Conservation (phyloP, 2,329 filamentous ascomycete genomes). For the Botrytis byssoidea region DNA sequence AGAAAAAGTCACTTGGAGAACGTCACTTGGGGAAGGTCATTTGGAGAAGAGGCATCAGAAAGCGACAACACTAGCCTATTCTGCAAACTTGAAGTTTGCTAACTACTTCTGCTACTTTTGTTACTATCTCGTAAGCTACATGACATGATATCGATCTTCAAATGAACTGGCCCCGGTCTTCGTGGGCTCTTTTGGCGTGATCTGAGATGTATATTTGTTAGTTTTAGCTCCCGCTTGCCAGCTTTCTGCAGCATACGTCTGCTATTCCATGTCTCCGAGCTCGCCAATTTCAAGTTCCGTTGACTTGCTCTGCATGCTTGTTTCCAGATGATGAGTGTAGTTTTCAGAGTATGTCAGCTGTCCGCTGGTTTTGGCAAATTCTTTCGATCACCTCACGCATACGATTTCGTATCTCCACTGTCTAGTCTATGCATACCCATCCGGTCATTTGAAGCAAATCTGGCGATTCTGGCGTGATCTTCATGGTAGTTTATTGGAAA, state of each 20-base stretch:
- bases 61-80: not conserved
- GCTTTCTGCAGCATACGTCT: not conserved
- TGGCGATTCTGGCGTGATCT: not conserved
- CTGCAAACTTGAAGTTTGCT: not conserved
- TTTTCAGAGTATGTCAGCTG: not conserved
- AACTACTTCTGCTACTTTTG: not conserved
- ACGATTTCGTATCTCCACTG: not conserved
- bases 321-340: accelerated
- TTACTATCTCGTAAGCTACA: not conserved
- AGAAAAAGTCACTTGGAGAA: not conserved
- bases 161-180: not conserved
- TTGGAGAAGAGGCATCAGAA: not conserved
- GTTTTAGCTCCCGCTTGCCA: not conserved
- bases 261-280: not conserved
- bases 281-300: not conserved
- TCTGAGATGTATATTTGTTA: not conserved
- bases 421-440: not conserved
- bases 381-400: not conserved
- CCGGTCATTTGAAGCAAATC: not conserved
- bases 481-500: not conserved
- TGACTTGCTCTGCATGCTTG: not conserved
- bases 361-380: not conserved
- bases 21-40: not conserved
- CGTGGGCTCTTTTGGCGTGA: not conserved
- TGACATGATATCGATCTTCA: not conserved